Base-by-base conservation (phyloP, 2,329 filamentous ascomycete genomes). In the Zalaria sp. region DNA sequence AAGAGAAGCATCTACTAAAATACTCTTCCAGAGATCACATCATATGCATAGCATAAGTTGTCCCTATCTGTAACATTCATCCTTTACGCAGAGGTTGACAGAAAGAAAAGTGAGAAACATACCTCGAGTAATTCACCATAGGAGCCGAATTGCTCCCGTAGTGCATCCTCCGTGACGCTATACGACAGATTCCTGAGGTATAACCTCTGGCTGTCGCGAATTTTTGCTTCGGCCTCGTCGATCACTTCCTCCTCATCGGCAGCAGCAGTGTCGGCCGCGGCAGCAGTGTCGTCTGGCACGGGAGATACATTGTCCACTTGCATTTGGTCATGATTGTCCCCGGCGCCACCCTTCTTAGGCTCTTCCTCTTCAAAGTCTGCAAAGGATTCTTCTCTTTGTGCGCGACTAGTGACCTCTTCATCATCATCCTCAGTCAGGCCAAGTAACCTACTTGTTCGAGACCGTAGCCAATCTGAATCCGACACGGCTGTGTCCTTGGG, bases 1-100 rank as follows among this genome's bases (percentile, higher is more conserved):
- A 69, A 65, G 81, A 86, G 79, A 88, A 83, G 85, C 84, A 94
- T 96, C 89, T 98, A 98, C 91, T 95, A 98, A 94, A 93, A 94
- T 91, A 83, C 75, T 85, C 80, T 87, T 80, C 81, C 81, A 79
- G 77, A 68, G 86, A 71, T 59, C 53, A 77, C 83, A 88, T 93
- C 88, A 96, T 71, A 71, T 86, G 83, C 85, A 67, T 26, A 43
- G 83, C 83, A 89, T 95, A 83, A 87, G 89, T 79, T 96, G 91
- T 96, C 91, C 91, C 91, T 96, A 96, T 96, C 91, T 78, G 83
- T 83, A 18, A 76, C 77, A 69, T 85, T 96, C 89, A 96, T 96
- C 91, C 89, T 75, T 47, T 39, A 52, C 42, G 34, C 41, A 40
- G n/a, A 43, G 27, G 40, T 28, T 44, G 51, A 41, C 44, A 47